phyloP scores from a whole-genome alignment of 345 rosid species.

The Litchi chinensis region DNA sequence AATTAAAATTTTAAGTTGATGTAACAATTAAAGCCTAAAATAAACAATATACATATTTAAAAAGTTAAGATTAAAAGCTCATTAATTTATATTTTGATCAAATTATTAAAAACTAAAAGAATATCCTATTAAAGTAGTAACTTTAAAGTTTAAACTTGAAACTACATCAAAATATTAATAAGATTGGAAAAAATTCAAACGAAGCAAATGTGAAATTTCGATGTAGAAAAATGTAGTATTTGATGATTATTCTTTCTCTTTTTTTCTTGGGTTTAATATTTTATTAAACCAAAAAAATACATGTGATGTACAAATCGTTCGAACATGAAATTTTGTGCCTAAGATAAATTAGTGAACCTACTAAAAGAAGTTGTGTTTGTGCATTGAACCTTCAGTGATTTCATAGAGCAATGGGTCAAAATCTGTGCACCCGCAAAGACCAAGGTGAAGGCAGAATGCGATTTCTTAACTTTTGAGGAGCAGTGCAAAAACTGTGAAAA shows the following conservation, averaged over 20 bases:
- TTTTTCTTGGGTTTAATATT: not conserved
- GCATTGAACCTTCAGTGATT: conserved; percentile 54
- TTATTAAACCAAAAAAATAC: not conserved
- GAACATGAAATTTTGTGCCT: not conserved
- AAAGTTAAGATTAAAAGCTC: no score
- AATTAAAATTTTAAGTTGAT: no score
- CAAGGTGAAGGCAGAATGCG: conserved; percentile 59
- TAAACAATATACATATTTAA: no score
- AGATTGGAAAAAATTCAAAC: no score
- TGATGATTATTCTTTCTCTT: not conserved
- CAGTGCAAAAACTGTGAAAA: conserved; percentile 86
- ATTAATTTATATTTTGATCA: no score
- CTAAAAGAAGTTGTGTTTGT: not conserved
- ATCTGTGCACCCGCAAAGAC: conserved; percentile 75
- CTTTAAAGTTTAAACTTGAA: no score
- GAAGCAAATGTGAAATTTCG: no score
- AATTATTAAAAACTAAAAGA: no score
- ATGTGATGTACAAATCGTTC: not conserved
- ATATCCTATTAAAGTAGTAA: no score
- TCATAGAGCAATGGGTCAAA: conserved; percentile 86
- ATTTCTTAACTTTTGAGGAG: conserved; percentile 50
- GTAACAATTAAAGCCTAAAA: no score
- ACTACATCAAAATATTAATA: no score
- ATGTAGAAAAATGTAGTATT: no score
- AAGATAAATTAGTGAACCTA: not conserved